These are phyloP conservation scores for Telfairia occidentalis DNA, from an alignment of 331 rosid genomes.

Conservation along the genomic window DNA sequence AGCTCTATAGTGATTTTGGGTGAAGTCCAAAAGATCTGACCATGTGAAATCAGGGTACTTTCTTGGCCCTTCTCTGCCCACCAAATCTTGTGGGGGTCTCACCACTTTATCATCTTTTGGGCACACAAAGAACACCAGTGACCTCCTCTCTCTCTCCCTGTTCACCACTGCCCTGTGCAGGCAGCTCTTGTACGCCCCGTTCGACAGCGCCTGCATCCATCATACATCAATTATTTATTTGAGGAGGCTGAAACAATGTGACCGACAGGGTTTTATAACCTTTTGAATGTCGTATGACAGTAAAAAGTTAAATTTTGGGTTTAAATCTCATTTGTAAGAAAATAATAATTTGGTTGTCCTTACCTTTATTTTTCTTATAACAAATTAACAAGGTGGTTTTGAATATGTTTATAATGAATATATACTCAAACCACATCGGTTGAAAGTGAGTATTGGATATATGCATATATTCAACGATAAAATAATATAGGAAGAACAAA, in stretches of 20 bases:
- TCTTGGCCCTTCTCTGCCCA: constrained; percentile 29
- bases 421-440: no score
- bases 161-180: constrained; percentile 74
- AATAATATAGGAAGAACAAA: no score
- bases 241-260: not conserved
- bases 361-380: no score
- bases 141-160: constrained; percentile 41
- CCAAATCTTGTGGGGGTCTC: constrained; percentile 54
- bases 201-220: constrained; percentile 48
- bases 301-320: no score
- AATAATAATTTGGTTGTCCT: no score
- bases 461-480: no score
- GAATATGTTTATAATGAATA: no score
- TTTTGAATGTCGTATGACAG: no score
- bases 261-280: no score
- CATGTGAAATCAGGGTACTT: constrained; percentile 64
- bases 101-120: constrained; percentile 64
- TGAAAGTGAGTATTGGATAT: no score
- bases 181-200: constrained; percentile 81
- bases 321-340: no score
- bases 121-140: constrained; percentile 72
- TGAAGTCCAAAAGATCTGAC: constrained; percentile 37
- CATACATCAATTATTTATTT: not conserved
- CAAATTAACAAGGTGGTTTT: no score
- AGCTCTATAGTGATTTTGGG: constrained; percentile 37